Base-by-base conservation (phyloP, 2,329 filamentous ascomycete genomes). In the Microthyrium microscopicum region DNA sequence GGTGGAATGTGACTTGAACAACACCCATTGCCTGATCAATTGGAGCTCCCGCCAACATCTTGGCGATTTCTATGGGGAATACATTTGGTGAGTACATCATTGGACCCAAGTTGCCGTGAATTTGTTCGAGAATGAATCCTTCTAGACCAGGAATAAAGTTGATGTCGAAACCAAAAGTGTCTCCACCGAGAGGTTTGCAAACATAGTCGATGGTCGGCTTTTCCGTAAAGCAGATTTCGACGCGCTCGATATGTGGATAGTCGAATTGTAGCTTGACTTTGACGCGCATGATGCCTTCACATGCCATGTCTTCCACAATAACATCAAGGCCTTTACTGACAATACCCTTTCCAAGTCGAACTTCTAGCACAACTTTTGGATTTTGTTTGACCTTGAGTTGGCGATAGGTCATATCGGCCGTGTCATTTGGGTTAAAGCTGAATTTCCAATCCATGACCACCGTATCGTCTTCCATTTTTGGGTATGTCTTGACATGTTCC, bases 381-480 rank as follows among this genome's bases (percentile, higher is more conserved):
- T 98, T 95, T 55, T 95, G 71, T 64, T 93, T 94, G 64, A 85
- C 84, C 63, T 81, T 87, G 49, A 94, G 60, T 54, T 98, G 89
- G 39, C 78, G 73, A 2, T 77, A 65, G 2, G 89, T 98, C 68
- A 98, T 73, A 54, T 98, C 89, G 43, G 80, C 75, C 3, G 72
- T 80, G 54, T 98, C 91, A 44, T 89, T 95, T 21, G 89, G 89
- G 0, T 82, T 95, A 60, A 98, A 98, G 65, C 87, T 95, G 57
- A 98, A 98, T 49, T 92, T 93, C 89, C 89, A 98, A 53, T 98
- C 89, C 89, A 98, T 98, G 48, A 95, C 71, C 26, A 98, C 83
- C 38, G 85, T 76, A 50, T 98, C 89, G 41, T 94, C 85, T 45
- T 94, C 83, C 1, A 81, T 82, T 55, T 89, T 92, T 37, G 87